Evolutionary conservation across 2,329 filamentous ascomycete species (phyloP).

Genomic region (Penicillium thymicola): DNA sequence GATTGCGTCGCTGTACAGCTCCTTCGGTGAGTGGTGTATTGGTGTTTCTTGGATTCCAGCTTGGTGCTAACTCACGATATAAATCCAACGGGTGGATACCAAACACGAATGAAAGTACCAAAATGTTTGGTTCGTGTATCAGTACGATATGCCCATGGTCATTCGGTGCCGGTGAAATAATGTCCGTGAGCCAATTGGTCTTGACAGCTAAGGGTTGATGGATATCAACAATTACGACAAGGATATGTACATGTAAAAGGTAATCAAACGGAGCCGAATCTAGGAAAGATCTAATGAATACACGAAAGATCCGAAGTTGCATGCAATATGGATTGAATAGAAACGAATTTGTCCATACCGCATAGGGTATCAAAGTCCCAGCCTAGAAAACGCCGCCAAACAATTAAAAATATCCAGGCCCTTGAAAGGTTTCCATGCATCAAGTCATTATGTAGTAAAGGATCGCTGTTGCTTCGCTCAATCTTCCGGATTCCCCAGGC

Average conservation of each 20-base stretch:
- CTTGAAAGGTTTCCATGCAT: slow-evolving; percentile 14
- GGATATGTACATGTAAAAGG: neutral
- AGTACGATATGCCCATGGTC: slow-evolving; percentile 53
- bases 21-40: slow-evolving; percentile 14
- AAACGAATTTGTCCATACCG: slow-evolving; percentile 17
- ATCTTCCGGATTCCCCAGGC: slow-evolving; percentile 5
- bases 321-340: slow-evolving; percentile 9
- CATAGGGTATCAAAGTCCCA: slow-evolving; percentile 22
- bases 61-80: slow-evolving; percentile 36
- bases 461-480: slow-evolving; percentile 5
- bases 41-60: neutral
- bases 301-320: slow-evolving; percentile 7
- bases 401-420: slow-evolving; percentile 12
- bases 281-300: slow-evolving; percentile 5
- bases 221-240: neutral
- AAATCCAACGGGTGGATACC: slow-evolving; percentile 53
- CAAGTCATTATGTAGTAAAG: slow-evolving; percentile 22
- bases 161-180: slow-evolving; percentile 10
- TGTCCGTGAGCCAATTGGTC: too few species aligned
- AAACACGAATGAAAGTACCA: slow-evolving; percentile 51
- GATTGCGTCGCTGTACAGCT: slow-evolving; percentile 46
- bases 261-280: neutral
- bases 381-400: slow-evolving; percentile 14
- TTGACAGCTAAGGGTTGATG: neutral
- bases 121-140: slow-evolving; percentile 60